Conservation (phyloP, 208 protist species). For the Blechomonas ayalai region DNA sequence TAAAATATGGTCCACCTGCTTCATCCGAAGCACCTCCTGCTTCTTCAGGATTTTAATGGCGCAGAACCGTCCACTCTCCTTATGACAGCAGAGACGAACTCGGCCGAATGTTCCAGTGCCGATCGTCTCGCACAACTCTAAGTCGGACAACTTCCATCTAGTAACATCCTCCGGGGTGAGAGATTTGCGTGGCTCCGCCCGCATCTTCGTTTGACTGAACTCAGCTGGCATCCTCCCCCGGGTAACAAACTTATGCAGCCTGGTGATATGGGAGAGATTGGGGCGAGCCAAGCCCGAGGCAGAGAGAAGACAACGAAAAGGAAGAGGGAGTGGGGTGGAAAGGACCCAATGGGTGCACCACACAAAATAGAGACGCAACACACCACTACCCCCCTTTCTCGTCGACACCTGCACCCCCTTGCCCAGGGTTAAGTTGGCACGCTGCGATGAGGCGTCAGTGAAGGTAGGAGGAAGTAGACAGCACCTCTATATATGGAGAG, state of each 20-base stretch:
- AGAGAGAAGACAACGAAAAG: constrained; percentile 3
- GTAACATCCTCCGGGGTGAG: constrained; percentile 50
- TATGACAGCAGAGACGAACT: constrained; percentile 89
- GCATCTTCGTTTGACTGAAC: no score
- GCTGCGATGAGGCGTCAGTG: no score
- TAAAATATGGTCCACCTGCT: constrained; percentile 89
- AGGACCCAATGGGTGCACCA: background rate
- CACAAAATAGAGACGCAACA: no score
- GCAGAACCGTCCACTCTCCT: constrained; percentile 63
- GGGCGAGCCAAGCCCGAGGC: no score
- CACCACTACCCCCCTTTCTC: no score
- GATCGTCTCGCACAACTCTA: constrained; percentile 86
- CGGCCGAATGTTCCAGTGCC: constrained; percentile 93
- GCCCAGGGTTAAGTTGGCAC: no score
- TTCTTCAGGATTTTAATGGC: constrained; percentile 91
- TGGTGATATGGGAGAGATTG: no score
- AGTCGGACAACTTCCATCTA: constrained; percentile 82
- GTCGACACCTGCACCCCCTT: no score
- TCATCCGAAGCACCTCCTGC: constrained; percentile 86
- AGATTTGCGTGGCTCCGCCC: constrained; percentile 3
- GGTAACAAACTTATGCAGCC: no score
- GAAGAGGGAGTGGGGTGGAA: background rate
- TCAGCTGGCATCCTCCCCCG: no score
- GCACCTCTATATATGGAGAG: no score
- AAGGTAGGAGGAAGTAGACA: no score